Conservation (phyloP, 768 basidiomycete species). For the Symmetrospora coprosmae region DNA sequence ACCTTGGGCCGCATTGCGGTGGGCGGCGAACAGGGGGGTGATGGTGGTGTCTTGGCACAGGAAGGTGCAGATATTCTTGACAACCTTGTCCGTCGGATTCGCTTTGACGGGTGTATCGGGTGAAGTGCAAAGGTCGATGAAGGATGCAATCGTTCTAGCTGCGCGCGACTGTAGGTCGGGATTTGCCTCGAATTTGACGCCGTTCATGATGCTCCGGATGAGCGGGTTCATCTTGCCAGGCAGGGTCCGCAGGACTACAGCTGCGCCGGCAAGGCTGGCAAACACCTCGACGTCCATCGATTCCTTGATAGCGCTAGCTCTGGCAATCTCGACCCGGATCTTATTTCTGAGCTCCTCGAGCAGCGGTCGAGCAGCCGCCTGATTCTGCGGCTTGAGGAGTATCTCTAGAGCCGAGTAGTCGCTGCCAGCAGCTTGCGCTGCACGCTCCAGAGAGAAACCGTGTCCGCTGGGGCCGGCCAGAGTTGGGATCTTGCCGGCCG, state of each 20-base stretch:
- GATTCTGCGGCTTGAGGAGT: slow-evolving; percentile 52
- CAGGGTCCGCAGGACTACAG: slow-evolving; percentile 68
- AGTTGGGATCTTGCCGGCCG: slow-evolving; percentile 60
- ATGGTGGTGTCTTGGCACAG: slow-evolving; percentile 78
- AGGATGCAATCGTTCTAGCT: slow-evolving; percentile 68
- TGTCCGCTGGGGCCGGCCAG: slow-evolving; percentile 51
- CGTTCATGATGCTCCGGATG: slow-evolving; percentile 92
- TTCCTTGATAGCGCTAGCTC: slow-evolving; percentile 65
- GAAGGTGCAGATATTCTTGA: slow-evolving; percentile 93
- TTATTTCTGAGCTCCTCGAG: slow-evolving; percentile 63
- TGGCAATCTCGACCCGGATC: slow-evolving; percentile 56
- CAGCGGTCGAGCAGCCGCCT: slow-evolving; percentile 57
- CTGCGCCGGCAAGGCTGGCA: slow-evolving; percentile 78
- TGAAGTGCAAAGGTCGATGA: slow-evolving; percentile 66
- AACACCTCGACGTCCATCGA: slow-evolving; percentile 75
- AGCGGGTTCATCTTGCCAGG: slow-evolving; percentile 92
- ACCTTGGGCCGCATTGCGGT: slow-evolving; percentile 41
- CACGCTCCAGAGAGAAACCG: slow-evolving; percentile 64
- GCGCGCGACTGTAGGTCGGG: slow-evolving; percentile 73
- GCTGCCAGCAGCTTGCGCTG: slow-evolving; percentile 52
- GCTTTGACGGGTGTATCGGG: slow-evolving; percentile 47
- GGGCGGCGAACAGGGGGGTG: slow-evolving; percentile 72
- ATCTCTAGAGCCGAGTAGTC: slow-evolving; percentile 64
- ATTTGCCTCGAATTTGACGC: slow-evolving; percentile 91
- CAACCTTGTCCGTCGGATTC: slow-evolving; percentile 87